Conservation (phyloP, 1,284 basidiomycete genomes). For the Heterobasidion irregulare region DNA sequence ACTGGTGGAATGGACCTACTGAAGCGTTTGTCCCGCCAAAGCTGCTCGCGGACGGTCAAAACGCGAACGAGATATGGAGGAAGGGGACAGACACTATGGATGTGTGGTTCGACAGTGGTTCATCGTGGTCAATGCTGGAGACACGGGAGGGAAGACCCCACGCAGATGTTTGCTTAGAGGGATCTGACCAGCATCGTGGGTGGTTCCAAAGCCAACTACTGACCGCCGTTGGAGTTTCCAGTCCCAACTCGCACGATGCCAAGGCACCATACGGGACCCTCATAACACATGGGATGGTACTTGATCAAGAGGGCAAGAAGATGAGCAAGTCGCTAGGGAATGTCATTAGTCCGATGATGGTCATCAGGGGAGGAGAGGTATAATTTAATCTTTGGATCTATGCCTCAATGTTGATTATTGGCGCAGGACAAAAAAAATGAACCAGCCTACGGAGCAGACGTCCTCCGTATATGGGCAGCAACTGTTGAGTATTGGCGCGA, state of each 20-base stretch:
- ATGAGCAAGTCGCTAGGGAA: constrained; percentile 99
- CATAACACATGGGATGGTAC: constrained; percentile 95
- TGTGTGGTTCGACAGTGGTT: constrained; percentile 99
- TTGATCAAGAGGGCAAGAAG: constrained; percentile 88
- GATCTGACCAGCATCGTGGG: constrained; percentile 95
- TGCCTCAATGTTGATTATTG: neutral
- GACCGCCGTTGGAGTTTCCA: constrained; percentile 62
- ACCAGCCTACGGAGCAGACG: constrained; percentile 81
- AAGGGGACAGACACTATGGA: constrained; percentile 96
- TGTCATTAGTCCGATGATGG: constrained; percentile 76
- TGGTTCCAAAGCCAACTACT: constrained; percentile 98
- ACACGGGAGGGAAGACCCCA: constrained; percentile 22
- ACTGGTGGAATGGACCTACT: constrained; percentile 91
- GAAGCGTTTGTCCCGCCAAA: constrained; percentile 74
- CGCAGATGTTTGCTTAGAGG: constrained; percentile 93
- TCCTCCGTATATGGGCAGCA: constrained; percentile 88
- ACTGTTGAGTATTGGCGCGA: constrained; percentile 89
- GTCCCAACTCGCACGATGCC: constrained; percentile 7
- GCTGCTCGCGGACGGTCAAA: constrained; percentile 34
- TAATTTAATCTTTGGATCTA: constrained; percentile 16
- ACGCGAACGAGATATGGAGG: constrained; percentile 40
- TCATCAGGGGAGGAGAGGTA: constrained; percentile 78
- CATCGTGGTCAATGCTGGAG: constrained; percentile 83
- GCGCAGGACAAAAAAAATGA: constrained; percentile 57
- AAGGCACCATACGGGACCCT: constrained; percentile 73